Base-by-base conservation (phyloP, 164 flowering plant species). In the Saururus chinensis region DNA sequence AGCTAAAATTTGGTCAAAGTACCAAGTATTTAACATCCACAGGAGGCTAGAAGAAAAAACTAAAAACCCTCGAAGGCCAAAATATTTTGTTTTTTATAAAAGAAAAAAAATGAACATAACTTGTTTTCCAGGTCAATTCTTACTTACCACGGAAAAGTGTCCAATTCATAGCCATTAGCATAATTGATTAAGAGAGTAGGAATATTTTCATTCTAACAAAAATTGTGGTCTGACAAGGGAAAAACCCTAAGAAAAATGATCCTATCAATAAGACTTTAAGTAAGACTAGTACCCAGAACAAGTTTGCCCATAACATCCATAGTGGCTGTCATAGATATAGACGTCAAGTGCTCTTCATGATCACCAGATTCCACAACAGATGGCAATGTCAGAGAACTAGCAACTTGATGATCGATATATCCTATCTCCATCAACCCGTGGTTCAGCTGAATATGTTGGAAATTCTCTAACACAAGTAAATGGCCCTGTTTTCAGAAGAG, bases 371-470 rank as follows among this genome's bases (percentile, higher is more conserved):
- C 76, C 30, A 70, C 59, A 67, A 74, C 65, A 37, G 79, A 68
- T 62, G 58, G 19, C 19, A 60, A 24, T 56, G 70, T 19, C 57
- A 64, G 56, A 20, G 57, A 58, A 30, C 65, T 45, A 55, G 25
- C 61, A 60, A 45, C 53, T 76, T 75, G 69, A 77, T 87, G 89
- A 73, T 72, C 70, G 35, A 74, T 72, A 71, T 93, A 93, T 17
- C 95, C 99, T 16, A 61, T 84, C 79, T 93, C 96, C 99, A 93
- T 93, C 63, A 86, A 62, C 60, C 95, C 99, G 77, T 90, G 99
- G 64, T 84, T 86, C 68, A 93, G 70, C 51, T 70, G 71, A 66
- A 90, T 64, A 26, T 72, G 62, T 59, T 67, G 66, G 64, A 85
- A 82, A 63, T 88, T 87, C 73, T 93, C 87, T 41, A 93, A 60